A percentile compares a stretch with the other conserved stretches of the same genome.
Conservation (phyloP, 345 rosid species). For the Populus tremula region DNA sequence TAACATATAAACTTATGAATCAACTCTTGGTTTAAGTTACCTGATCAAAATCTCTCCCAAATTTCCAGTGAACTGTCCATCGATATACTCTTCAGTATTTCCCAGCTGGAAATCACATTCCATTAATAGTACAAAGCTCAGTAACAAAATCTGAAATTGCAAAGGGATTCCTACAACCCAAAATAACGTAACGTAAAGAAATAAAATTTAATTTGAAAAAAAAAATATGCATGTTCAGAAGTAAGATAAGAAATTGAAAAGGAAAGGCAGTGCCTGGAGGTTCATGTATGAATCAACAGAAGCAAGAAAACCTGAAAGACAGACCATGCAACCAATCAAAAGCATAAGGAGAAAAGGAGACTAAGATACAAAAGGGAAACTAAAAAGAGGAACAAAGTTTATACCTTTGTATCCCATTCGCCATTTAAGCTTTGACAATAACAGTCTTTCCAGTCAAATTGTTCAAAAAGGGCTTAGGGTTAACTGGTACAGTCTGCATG, state of each 20-base stretch:
- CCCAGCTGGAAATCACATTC: conserved; percentile 53
- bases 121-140: background rate
- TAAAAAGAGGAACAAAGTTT: too few species aligned
- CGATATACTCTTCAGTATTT: conserved; percentile 80
- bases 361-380: background rate
- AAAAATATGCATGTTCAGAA: too few species aligned
- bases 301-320: conserved; percentile 72
- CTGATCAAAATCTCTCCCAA: conserved; percentile 92
- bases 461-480: conserved; percentile 89
- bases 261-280: conserved; percentile 54
- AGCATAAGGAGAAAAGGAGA: background rate
- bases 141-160: background rate
- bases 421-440: conserved; percentile 81
- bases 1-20: background rate
- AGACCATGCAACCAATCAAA: background rate
- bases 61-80: conserved; percentile 81
- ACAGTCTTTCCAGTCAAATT: conserved; percentile 83
- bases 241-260: background rate
- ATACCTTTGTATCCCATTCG: conserved; percentile 93
- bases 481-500: conserved; percentile 72
- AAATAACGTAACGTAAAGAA: background rate
- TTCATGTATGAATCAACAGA: conserved; percentile 98
- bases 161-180: background rate
- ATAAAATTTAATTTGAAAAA: too few species aligned
- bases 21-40: conserved; percentile 27